Percentiles rank a stretch among this genome's conserved stretches.
phyloP scores from a whole-genome alignment of 1,139 yeast genomes.

The Suhomyces guaymorum region DNA sequence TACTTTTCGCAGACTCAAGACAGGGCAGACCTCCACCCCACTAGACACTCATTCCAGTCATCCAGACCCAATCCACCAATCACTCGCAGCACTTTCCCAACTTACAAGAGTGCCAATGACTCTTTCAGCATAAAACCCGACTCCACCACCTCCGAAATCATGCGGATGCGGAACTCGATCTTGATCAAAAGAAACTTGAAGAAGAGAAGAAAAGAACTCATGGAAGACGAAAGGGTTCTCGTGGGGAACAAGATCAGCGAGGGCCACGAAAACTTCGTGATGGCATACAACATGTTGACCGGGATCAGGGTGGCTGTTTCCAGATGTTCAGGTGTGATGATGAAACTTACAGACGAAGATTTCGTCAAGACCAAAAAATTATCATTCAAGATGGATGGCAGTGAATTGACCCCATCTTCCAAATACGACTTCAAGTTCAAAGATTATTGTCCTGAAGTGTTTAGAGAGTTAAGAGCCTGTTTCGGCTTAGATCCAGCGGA shows the following conservation, averaged over 20 bases:
- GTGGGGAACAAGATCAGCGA: slow-evolving; percentile 85
- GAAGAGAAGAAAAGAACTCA: slow-evolving; percentile 39
- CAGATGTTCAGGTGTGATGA: slow-evolving; percentile 83
- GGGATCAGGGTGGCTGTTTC: slow-evolving; percentile 96
- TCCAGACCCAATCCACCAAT: slow-evolving; percentile 12
- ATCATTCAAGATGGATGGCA: slow-evolving; percentile 85
- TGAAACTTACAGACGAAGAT: slow-evolving; percentile 67
- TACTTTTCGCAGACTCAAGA: slow-evolving; percentile 6
- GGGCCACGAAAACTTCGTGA: slow-evolving; percentile 89
- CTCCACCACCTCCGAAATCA: slow-evolving; percentile 36
- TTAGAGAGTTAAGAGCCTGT: slow-evolving; percentile 73
- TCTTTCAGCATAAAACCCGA: slow-evolving; percentile 12
- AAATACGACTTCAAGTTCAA: slow-evolving; percentile 95
- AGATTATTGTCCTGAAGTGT: slow-evolving; percentile 94
- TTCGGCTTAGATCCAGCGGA: slow-evolving; percentile 96
- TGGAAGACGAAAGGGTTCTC: slow-evolving; percentile 64
- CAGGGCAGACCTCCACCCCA: slow-evolving; percentile 2
- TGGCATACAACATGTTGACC: slow-evolving; percentile 96
- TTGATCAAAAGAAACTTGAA: slow-evolving; percentile 44
- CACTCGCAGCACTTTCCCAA: slow-evolving; percentile 25
- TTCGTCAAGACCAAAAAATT: slow-evolving; percentile 73
- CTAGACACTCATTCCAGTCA: slow-evolving; percentile 15
- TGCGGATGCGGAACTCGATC: slow-evolving; percentile 45
- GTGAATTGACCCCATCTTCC: slow-evolving; percentile 87
- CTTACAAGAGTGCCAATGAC: slow-evolving; percentile 13